Evolutionary conservation across 331 rosid species (phyloP), one percentile per base, ranked within the genome.

Genomic region (Quercus lobata): DNA sequence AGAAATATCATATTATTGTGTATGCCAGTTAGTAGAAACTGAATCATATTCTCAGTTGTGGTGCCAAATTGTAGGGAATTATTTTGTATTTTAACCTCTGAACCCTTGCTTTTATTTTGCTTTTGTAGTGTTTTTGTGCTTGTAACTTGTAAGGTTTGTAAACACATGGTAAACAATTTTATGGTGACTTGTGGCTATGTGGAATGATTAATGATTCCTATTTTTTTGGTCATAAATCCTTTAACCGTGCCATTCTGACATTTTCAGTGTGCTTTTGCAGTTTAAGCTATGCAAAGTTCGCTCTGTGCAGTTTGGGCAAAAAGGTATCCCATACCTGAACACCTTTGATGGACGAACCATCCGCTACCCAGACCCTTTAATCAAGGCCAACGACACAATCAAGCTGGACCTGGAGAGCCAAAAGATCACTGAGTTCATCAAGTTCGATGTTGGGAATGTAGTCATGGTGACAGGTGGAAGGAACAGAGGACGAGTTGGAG

Each of bases 381-480:
- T 90, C 74, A 80, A 72, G 90, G 97, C 92, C 1, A 92, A 92
- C 25, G 94, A 92, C 84, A 92, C 97, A 14, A 82, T 92, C 34
- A 90, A 92, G 88, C 83, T 90, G 17, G 97, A 90, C 70, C 69
- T 88, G 1, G 92, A 89, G 79, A 57, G 77, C 56, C 86, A 88
- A 90, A 91, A 88, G 85, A 80, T 91, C 17, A 84, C 80, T 0
- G 96, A 91, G 1, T 91, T 89, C 89, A 91, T 91, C 75, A 91
- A 91, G 72, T 91, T 91, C 12, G 96, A 91, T 79, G 91, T 91
- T 21, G 93, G 96, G 6, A 89, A 91, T 46, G 90, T 91, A 4
- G 91, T 91, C 54, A 91, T 91, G 96, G 96, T 89, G 14, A 89
- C 96, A 0, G 96, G 96, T 17, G 96, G 93, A 22, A 86, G 93